Base-by-base conservation (phyloP, 371 early-diverging fungal species). In the Zopfochytrium polystomum region DNA sequence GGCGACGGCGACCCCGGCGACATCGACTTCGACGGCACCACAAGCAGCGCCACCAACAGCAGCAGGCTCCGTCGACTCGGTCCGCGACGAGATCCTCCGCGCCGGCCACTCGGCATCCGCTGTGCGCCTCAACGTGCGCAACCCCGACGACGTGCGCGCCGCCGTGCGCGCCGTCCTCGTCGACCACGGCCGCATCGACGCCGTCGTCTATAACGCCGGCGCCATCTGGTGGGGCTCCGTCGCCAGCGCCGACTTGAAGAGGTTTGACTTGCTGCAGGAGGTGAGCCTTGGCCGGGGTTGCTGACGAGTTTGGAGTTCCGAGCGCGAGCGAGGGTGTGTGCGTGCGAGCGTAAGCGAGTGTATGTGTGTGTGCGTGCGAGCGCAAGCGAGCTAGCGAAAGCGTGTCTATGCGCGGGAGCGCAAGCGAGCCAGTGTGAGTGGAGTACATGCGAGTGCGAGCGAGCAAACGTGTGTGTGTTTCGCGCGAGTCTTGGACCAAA, bases 141-240 rank as follows among this genome's bases (percentile, higher is more conserved):
- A 46, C 46, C 29, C 22, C 6, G 33, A 30, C 9, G 7, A 20
- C 42, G 55, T 62, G 23, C 42, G 33, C 1, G 33, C 31, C 3
- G 48, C 52, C 49, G 9, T 55, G n/a, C 35, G 35, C n/a, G 23
- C 13, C 23, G 25, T 38, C 29, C 9, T 54, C 25, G 22, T 34
- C 30, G n/a, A 22, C 3, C 35, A 15, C 33, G 63, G 63, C 6
- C 63, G 55, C 31, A 43, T 72, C 27, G 72, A 72, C 44, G 60
- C 44, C 6, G 54, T 66, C 1, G 56, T 72, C 32, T 72, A 68
- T 55, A 72, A 72, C 42, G 48, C 72, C 20, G 72, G 72, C 15
- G 66, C 72, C 9, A 66, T 72, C 53, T 58, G 18, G n/a, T 68
- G 72, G 68, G 62, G 57, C 9, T 26, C 15, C 7, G 57, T 72